Evolutionary conservation across 257 asterid genomes (phyloP).

Genomic region (Primulina eburnea): DNA sequence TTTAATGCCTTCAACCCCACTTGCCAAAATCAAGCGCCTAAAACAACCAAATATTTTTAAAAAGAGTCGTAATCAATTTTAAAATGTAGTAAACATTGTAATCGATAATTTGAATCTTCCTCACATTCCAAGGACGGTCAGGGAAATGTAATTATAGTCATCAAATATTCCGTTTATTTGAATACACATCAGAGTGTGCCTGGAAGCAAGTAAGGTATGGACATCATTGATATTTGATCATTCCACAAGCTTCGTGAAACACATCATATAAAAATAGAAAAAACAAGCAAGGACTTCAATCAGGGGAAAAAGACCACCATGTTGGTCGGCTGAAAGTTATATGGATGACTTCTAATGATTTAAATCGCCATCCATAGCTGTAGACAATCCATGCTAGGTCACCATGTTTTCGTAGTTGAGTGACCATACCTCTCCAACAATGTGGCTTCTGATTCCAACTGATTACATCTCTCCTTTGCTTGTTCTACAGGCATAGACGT

Average conservation of each 20-base stretch:
- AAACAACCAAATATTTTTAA: not conserved
- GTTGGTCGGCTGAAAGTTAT: not conserved
- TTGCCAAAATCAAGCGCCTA: slow-evolving; percentile 91
- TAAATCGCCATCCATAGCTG: not conserved
- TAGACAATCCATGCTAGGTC: slow-evolving; percentile 2
- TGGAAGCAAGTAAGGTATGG: not conserved
- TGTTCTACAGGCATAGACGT: slow-evolving; percentile 76
- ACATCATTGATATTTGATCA: not conserved
- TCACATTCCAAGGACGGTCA: not conserved
- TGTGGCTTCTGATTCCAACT: slow-evolving; percentile 78
- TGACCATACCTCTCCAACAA: slow-evolving; percentile 66
- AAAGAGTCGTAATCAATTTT: not conserved
- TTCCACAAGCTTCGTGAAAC: not conserved
- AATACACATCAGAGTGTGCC: not conserved
- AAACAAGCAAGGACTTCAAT: not conserved
- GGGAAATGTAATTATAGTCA: not conserved
- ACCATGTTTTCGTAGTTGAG: not conserved
- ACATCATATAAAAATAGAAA: not conserved
- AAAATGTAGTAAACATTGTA: not conserved
- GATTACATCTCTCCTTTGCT: slow-evolving; percentile 71
- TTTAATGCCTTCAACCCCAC: slow-evolving; percentile 86
- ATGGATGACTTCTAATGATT: not conserved
- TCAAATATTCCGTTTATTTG: too few relatives aligned
- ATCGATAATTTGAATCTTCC: not conserved
- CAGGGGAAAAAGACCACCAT: too few relatives aligned